These are phyloP conservation scores for Ramicandelaber brevisporus DNA, from an alignment of 192 early-diverging fungal species.

Conservation along the genomic window DNA sequence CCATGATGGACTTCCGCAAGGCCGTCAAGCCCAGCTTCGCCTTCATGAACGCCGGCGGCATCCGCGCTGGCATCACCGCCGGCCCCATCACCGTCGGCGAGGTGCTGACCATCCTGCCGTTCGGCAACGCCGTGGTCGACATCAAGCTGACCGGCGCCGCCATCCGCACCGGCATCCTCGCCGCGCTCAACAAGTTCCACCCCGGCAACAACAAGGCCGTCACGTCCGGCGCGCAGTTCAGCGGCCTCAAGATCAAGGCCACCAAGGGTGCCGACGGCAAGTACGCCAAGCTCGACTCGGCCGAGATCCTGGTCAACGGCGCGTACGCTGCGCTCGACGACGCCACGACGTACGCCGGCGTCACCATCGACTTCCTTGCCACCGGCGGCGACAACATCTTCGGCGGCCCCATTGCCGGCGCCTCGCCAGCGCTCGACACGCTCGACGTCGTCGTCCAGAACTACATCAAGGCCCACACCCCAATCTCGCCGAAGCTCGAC, in stretches of 20 bases:
- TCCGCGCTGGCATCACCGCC: slow-evolving; percentile 22
- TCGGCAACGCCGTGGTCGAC: slow-evolving; percentile 23
- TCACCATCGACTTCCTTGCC: slow-evolving; percentile 28
- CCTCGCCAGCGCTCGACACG: slow-evolving; percentile 3
- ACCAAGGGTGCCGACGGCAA: background rate
- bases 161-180: slow-evolving; percentile 22
- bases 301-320: slow-evolving; percentile 5
- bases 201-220: slow-evolving; percentile 10
- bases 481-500: slow-evolving; percentile 3
- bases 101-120: slow-evolving; percentile 31
- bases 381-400: slow-evolving; percentile 33
- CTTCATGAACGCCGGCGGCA: slow-evolving; percentile 31
- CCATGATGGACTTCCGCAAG: too few species aligned
- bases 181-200: slow-evolving; percentile 10
- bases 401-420: slow-evolving; percentile 3
- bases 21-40: too few species aligned
- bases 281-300: slow-evolving; percentile 1
- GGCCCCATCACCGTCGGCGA: slow-evolving; percentile 29
- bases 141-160: slow-evolving; percentile 20
- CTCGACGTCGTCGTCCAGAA: slow-evolving; percentile 11
- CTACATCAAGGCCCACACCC: slow-evolving; percentile 9
- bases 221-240: slow-evolving; percentile 26
- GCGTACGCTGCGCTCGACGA: slow-evolving; percentile 15
- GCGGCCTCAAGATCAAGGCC: slow-evolving; percentile 23
- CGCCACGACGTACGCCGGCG: slow-evolving; percentile 14